A percentile compares a stretch with the other conserved stretches of the same genome.
These are phyloP conservation scores for Rheum nobile DNA, from an alignment of 148 eudicot genomes.

Conservation along the genomic window DNA sequence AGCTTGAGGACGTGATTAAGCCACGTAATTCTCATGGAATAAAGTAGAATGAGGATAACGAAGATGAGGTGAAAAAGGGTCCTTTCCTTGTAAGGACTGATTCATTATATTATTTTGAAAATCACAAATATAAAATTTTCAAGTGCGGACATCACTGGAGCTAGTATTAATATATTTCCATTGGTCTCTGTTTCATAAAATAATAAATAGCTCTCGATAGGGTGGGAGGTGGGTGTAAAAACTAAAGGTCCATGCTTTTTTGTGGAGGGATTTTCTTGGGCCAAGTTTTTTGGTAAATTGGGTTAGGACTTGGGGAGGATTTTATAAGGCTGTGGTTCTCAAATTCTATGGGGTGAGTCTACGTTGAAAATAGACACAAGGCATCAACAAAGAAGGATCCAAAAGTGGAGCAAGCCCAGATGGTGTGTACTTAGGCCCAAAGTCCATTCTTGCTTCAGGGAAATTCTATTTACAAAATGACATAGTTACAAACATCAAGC, in stretches of 20 bases:
- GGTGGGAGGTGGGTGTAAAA: conserved; percentile 13
- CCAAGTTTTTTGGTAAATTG: conserved; percentile 11
- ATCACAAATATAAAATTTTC: too few relatives aligned
- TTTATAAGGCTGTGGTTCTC: too few relatives aligned
- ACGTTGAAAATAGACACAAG: too few relatives aligned
- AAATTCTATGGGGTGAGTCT: too few relatives aligned
- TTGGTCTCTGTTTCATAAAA: neutral
- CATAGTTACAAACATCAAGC: too few relatives aligned
- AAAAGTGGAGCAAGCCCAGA: too few relatives aligned
- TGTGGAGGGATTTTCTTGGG: conserved; percentile 15
- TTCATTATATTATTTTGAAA: neutral
- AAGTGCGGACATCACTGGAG: neutral
- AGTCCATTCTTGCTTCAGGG: too few relatives aligned
- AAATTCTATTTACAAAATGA: too few relatives aligned
- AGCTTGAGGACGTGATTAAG: too few relatives aligned
- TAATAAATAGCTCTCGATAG: neutral
- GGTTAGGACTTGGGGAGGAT: conserved; percentile 1
- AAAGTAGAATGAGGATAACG: conserved; percentile 1
- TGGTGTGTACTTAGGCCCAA: too few relatives aligned
- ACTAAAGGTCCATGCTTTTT: conserved; percentile 29
- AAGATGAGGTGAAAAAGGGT: conserved; percentile 1
- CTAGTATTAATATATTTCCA: neutral
- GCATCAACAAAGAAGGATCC: too few relatives aligned
- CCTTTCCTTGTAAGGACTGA: neutral
- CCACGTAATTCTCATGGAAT: neutral